phyloP scores from a whole-genome alignment of 768 basidiomycete genomes.

The Phaeotremella skinneri region DNA sequence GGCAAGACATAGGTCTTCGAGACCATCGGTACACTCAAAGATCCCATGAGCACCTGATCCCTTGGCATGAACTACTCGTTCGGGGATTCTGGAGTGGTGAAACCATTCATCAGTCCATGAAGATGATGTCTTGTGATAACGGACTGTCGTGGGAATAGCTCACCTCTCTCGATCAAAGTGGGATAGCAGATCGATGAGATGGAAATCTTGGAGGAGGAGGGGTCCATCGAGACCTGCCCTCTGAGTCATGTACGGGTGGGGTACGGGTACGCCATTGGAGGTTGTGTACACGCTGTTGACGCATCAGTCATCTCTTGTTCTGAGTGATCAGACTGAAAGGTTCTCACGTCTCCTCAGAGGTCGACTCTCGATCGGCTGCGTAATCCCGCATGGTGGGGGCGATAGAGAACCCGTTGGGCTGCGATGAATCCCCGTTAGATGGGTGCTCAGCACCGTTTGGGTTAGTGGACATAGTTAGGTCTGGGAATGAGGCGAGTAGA shows the following conservation, averaged over 20 bases:
- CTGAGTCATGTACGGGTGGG: conserved; percentile 64
- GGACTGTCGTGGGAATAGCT: conserved; percentile 1
- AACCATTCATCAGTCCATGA: conserved; percentile 5
- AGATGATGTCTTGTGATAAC: not conserved
- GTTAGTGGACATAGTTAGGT: no score
- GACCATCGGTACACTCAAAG: conserved; percentile 53
- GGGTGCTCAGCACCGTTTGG: no score
- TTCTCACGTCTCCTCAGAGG: conserved; percentile 35
- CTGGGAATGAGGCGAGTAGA: not conserved
- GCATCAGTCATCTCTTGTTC: not conserved
- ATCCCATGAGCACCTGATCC: conserved; percentile 62
- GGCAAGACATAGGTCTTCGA: conserved; percentile 53
- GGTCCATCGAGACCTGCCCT: conserved; percentile 72
- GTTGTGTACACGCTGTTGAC: conserved; percentile 67
- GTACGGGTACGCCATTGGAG: conserved; percentile 69
- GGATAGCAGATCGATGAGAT: conserved; percentile 78
- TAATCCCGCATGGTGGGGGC: conserved; percentile 24
- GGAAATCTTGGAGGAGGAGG: conserved; percentile 73
- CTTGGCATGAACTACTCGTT: conserved; percentile 59
- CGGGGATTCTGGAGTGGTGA: conserved; percentile 39
- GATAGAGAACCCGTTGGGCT: conserved; percentile 7
- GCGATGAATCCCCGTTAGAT: not conserved
- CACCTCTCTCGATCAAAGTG: conserved; percentile 59
- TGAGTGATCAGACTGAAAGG: not conserved
- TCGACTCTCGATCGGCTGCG: conserved; percentile 33